Percentiles rank a stretch among this genome's conserved stretches.
Evolutionary conservation across 169 alveolate species (phyloP).

Genomic region (Babesia gibsoni): DNA sequence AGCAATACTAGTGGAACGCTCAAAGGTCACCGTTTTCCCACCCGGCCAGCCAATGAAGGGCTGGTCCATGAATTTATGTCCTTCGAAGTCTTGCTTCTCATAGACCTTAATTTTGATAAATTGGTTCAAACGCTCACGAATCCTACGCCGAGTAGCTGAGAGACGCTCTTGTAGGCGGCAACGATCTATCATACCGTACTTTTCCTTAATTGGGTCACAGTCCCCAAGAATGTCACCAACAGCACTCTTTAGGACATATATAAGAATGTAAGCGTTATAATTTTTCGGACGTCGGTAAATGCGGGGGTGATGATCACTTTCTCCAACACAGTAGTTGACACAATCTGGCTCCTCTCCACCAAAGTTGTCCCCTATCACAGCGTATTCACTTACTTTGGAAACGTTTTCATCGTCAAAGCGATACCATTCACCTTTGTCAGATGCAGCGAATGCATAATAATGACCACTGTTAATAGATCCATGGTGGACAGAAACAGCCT

Average conservation of each 20-base stretch:
- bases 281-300: slow-evolving; percentile 67
- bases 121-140: slow-evolving; percentile 70
- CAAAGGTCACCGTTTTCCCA: slow-evolving; percentile 55
- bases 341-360: slow-evolving; percentile 88
- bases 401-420: slow-evolving; percentile 93
- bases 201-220: slow-evolving; percentile 76
- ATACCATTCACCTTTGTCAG: slow-evolving; percentile 81
- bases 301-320: slow-evolving; percentile 26
- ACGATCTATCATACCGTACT: slow-evolving; percentile 72
- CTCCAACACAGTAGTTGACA: slow-evolving; percentile 66
- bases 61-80: slow-evolving; percentile 60
- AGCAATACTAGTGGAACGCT: slow-evolving; percentile 47
- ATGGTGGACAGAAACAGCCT: slow-evolving; percentile 93
- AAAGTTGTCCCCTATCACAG: slow-evolving; percentile 83
- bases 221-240: slow-evolving; percentile 79
- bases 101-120: slow-evolving; percentile 69
- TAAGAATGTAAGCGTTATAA: slow-evolving; percentile 91
- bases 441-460: slow-evolving; percentile 89
- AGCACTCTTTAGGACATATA: slow-evolving; percentile 87
- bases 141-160: slow-evolving; percentile 55
- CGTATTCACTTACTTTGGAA: slow-evolving; percentile 79
- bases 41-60: slow-evolving; percentile 67
- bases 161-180: slow-evolving; percentile 70
- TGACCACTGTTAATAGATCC: slow-evolving; percentile 95
- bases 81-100: slow-evolving; percentile 58